Evolutionary conservation across 73 alveolate genomes (phyloP).

Genomic region (Tetrahymena borealis): DNA sequence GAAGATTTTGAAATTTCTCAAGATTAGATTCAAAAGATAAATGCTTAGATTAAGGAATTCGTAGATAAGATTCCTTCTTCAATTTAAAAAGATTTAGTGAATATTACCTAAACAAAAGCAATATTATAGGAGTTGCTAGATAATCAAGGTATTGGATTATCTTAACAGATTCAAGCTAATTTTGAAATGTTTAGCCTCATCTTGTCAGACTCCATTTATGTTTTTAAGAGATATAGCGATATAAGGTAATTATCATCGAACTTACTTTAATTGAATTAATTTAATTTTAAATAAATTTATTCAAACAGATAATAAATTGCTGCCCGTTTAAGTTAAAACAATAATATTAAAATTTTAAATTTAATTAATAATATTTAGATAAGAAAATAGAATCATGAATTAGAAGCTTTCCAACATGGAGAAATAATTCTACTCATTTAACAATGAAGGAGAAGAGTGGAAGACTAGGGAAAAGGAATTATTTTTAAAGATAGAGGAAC

Average conservation of each 20-base stretch:
- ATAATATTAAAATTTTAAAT: not conserved
- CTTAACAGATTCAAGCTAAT: not conserved
- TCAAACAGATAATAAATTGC: not conserved
- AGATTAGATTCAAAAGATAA: not conserved
- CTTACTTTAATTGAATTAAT: too few relatives aligned
- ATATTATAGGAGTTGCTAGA: not conserved
- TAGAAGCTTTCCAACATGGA: not conserved
- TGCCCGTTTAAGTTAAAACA: not conserved
- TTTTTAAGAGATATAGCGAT: not conserved
- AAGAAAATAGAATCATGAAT: not conserved
- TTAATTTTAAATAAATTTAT: too few relatives aligned
- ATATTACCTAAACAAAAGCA: not conserved
- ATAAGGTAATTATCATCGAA: not conserved
- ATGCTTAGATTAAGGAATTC: not conserved
- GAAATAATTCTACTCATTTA: not conserved
- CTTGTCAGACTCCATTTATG: not conserved
- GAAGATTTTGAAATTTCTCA: not conserved
- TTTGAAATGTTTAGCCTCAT: not conserved
- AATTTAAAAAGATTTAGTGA: not conserved
- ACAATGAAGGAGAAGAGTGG: constrained; percentile 1
- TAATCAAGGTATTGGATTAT: not conserved
- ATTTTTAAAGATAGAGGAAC: not conserved
- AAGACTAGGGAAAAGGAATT: not conserved
- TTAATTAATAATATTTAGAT: not conserved
- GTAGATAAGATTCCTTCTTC: not conserved